Percentiles rank a stretch among this genome's conserved stretches.
phyloP scores from a whole-genome alignment of 2,329 filamentous ascomycete genomes.

The Cytospora piceae region DNA sequence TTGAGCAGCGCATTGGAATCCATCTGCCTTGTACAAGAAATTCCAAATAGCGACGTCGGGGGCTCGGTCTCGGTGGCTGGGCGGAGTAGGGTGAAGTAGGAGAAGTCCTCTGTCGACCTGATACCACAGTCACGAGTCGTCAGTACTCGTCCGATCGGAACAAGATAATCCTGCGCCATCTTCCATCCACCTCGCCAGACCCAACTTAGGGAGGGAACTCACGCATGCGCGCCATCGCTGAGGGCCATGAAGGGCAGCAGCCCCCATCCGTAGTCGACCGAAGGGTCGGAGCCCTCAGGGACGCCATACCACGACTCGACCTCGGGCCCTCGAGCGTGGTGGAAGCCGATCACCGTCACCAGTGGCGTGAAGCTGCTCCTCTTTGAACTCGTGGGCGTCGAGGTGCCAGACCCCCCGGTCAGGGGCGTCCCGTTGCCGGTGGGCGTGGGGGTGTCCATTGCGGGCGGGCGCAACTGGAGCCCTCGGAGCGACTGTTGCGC shows the following conservation, averaged over 20 bases:
- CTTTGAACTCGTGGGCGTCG: constrained; percentile 29
- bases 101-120: constrained; percentile 92
- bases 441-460: constrained; percentile 28
- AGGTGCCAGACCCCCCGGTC: constrained; percentile 22
- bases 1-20: constrained; percentile 77
- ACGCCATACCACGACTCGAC: constrained; percentile 89
- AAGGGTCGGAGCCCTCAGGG: constrained; percentile 75
- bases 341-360: constrained; percentile 81
- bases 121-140: not conserved
- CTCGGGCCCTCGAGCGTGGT: constrained; percentile 87
- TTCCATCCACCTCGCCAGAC: constrained; percentile 4
- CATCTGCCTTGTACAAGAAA: constrained; percentile 91
- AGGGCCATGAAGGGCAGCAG: constrained; percentile 95
- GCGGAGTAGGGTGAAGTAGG: constrained; percentile 89
- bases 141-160: not conserved
- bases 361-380: constrained; percentile 62
- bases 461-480: constrained; percentile 15
- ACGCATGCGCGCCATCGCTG: constrained; percentile 94
- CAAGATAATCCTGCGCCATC: constrained; percentile 8
- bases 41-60: constrained; percentile 88
- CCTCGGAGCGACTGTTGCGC: constrained; percentile 13
- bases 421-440: constrained; percentile 25
- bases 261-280: constrained; percentile 84
- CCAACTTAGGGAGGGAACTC: constrained; percentile 44
- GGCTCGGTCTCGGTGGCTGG: constrained; percentile 58